Percentiles rank a stretch among this genome's conserved stretches.
Conservation (phyloP, 1,284 basidiomycete genomes). For the Ustilago hordei region DNA sequence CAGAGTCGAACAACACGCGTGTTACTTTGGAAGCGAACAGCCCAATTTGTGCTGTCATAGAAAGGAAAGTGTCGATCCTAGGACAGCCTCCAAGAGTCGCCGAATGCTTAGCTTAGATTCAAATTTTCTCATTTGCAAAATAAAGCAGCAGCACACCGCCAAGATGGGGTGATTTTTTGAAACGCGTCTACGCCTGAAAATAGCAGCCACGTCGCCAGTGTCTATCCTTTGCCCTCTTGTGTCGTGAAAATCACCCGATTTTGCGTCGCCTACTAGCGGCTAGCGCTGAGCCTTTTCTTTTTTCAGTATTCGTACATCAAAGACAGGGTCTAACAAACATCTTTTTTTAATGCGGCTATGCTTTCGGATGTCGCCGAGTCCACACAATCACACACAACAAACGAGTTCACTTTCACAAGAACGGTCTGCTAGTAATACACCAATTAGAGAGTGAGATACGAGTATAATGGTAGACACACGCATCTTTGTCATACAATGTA, state of each 20-base stretch:
- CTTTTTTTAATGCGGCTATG: not conserved
- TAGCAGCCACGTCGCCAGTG: not conserved
- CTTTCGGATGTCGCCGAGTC: not conserved
- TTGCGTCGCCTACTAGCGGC: not conserved
- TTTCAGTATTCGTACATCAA: not conserved
- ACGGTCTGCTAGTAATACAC: slow-evolving; percentile 2
- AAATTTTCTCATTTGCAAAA: not conserved
- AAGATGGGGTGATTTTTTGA: not conserved
- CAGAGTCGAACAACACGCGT: slow-evolving; percentile 10
- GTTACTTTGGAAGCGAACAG: slow-evolving; percentile 31
- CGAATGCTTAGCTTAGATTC: slow-evolving; percentile 23
- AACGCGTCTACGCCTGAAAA: slow-evolving; percentile 3
- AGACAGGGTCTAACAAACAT: slow-evolving; percentile 6
- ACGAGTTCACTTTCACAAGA: not conserved
- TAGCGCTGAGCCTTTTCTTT: too few relatives aligned
- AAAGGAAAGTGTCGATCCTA: not conserved
- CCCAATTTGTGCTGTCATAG: not conserved
- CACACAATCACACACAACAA: not conserved
- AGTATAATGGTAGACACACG: slow-evolving; percentile 2
- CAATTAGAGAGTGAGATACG: not conserved
- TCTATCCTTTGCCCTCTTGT: not conserved
- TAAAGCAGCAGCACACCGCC: not conserved
- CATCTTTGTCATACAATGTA: not conserved
- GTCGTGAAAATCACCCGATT: slow-evolving; percentile 31
- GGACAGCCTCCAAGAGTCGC: slow-evolving; percentile 1